A percentile compares a stretch with the other conserved stretches of the same genome.
Conservation (phyloP, 2,329 filamentous ascomycete genomes). For the Sporothrix luriei region DNA sequence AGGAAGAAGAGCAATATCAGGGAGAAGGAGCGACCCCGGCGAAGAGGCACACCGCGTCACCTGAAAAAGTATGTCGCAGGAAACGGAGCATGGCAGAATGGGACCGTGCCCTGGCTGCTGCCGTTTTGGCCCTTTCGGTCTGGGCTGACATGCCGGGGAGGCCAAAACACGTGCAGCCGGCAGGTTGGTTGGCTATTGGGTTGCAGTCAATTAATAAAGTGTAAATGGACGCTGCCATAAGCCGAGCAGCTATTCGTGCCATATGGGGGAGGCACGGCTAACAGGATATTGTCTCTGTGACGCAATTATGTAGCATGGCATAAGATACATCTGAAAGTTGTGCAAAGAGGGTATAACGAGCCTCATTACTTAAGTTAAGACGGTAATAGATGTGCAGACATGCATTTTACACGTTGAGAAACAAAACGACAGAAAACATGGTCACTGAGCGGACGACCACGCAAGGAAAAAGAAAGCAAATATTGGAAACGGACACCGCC, state of each 20-base stretch:
- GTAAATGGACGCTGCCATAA: not conserved
- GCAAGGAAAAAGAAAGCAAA: conserved; percentile 4
- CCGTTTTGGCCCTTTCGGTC: not conserved
- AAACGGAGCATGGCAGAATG: conserved; percentile 2
- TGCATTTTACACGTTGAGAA: conserved; percentile 14
- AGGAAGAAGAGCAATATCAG: not conserved
- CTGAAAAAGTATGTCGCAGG: conserved; percentile 9
- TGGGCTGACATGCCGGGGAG: not conserved
- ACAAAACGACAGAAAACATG: not conserved
- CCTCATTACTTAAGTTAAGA: not conserved
- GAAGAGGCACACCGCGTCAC: not conserved
- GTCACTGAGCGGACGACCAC: not conserved
- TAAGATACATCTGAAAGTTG: not conserved
- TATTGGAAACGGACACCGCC: conserved; percentile 10
- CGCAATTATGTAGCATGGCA: not conserved
- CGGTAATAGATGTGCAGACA: not conserved
- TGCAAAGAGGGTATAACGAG: not conserved
- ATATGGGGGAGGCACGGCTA: not conserved
- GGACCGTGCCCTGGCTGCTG: no score
- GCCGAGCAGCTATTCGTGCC: not conserved
- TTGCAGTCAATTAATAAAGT: not conserved
- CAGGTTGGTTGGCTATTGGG: not conserved
- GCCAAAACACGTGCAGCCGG: conserved; percentile 9
- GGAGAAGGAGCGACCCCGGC: conserved; percentile 6
- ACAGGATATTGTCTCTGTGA: not conserved